Percentiles rank a stretch among this genome's conserved stretches.
These are phyloP conservation scores for Annulohypoxylon stygium DNA, from an alignment of 495 filamentous ascomycete genomes.

Conservation along the genomic window DNA sequence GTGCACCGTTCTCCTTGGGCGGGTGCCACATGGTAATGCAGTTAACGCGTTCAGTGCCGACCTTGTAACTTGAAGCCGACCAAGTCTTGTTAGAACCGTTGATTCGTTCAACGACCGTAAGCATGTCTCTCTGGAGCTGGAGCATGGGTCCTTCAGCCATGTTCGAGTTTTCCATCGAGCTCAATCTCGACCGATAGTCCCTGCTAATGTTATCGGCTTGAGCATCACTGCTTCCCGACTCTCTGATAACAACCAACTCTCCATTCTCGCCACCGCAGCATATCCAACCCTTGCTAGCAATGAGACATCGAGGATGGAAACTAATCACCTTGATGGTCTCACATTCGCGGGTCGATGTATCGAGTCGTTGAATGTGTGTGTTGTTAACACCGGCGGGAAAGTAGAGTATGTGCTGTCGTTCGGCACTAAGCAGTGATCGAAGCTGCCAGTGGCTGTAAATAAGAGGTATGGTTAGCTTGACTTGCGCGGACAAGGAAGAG, in stretches of 20 bases:
- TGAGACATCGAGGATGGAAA: constrained; percentile 87
- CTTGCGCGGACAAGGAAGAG: constrained; percentile 1
- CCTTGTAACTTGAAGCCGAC: constrained; percentile 55
- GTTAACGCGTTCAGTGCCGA: constrained; percentile 66
- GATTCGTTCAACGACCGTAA: constrained; percentile 52
- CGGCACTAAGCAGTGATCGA: constrained; percentile 87
- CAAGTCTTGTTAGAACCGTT: constrained; percentile 53
- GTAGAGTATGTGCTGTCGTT: constrained; percentile 81
- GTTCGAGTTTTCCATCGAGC: constrained; percentile 38
- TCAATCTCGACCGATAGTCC: constrained; percentile 32
- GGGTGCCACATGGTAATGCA: constrained; percentile 70
- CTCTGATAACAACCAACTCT: constrained; percentile 81
- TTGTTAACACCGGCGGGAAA: constrained; percentile 75
- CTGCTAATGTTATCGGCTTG: constrained; percentile 51
- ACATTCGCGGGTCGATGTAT: constrained; percentile 77
- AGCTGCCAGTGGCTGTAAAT: constrained; percentile 86
- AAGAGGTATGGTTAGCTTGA: constrained; percentile 20
- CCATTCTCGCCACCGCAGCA: constrained; percentile 90
- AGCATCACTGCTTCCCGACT: constrained; percentile 44
- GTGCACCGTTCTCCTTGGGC: constrained; percentile 35
- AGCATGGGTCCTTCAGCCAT: constrained; percentile 53
- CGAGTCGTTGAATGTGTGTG: constrained; percentile 76
- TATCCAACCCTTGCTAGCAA: constrained; percentile 86
- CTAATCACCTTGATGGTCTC: constrained; percentile 82
- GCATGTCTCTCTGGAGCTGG: constrained; percentile 49